phyloP scores from a whole-genome alignment of 306 rosid species.

The Prinsepia uniflora region DNA sequence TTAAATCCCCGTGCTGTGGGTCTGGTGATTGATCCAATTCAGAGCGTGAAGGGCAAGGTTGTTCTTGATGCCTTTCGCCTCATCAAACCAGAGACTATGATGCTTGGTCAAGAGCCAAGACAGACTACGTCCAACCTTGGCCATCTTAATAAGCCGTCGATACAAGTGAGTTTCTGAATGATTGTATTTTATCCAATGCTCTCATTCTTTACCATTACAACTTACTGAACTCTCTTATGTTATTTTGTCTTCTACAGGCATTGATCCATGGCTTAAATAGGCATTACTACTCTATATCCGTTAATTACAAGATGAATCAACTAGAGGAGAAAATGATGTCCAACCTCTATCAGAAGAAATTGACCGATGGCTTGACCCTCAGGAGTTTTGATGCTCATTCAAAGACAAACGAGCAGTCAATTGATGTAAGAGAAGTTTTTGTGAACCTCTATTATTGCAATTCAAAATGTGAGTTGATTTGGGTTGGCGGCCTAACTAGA shows the following conservation, averaged over 20 bases:
- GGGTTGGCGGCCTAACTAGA: no score
- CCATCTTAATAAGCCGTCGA: slow-evolving; percentile 88
- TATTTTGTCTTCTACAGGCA: slow-evolving; percentile 47
- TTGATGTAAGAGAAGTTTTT: slow-evolving; percentile 46
- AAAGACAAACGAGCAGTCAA: slow-evolving; percentile 81
- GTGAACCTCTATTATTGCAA: no score
- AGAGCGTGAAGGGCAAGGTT: slow-evolving; percentile 89
- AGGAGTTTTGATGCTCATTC: slow-evolving; percentile 69
- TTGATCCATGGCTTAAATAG: slow-evolving; percentile 83
- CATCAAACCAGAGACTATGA: slow-evolving; percentile 81
- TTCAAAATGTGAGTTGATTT: background rate
- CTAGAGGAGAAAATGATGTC: slow-evolving; percentile 90
- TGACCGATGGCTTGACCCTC: slow-evolving; percentile 80
- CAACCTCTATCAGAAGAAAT: slow-evolving; percentile 83
- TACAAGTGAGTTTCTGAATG: slow-evolving; percentile 53
- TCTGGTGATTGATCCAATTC: slow-evolving; percentile 86
- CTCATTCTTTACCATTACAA: background rate
- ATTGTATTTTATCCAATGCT: background rate
- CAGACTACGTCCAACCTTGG: slow-evolving; percentile 88
- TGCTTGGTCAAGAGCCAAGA: slow-evolving; percentile 92
- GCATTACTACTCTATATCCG: slow-evolving; percentile 83
- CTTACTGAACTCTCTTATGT: slow-evolving; percentile 16
- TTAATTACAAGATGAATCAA: slow-evolving; percentile 77
- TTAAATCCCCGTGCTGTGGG: slow-evolving; percentile 85
- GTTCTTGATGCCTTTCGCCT: slow-evolving; percentile 92